Conservation (phyloP, 2,329 filamentous ascomycete species). For the Orbilia ellipsospora region DNA sequence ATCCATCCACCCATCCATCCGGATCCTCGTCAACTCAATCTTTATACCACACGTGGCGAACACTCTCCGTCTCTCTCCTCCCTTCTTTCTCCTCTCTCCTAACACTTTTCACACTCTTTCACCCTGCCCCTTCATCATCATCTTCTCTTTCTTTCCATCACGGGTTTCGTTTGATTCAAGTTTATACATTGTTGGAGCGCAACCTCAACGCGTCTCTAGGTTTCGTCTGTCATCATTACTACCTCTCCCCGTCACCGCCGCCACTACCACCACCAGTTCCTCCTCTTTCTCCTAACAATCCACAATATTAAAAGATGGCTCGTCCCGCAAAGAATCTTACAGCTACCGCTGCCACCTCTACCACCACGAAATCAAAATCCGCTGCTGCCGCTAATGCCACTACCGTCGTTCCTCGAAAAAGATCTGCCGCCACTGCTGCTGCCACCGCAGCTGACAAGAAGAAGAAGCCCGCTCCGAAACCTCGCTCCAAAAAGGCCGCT, state of each 20-base stretch:
- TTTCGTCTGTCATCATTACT: constrained; percentile 16
- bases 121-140: not conserved
- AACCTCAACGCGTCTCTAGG: constrained; percentile 1
- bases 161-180: no score
- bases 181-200: no score
- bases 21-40: not conserved
- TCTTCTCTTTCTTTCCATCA: no score
- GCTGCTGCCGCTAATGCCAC: constrained; percentile 34
- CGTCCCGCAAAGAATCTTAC: constrained; percentile 47
- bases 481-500: constrained; percentile 53
- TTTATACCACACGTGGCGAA: not conserved
- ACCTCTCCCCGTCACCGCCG: constrained; percentile 25
- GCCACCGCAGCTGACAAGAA: constrained; percentile 57
- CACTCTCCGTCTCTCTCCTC: not conserved
- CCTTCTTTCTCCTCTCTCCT: constrained; percentile 12
- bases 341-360: constrained; percentile 42
- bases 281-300: constrained; percentile 4
- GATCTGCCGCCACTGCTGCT: constrained; percentile 54
- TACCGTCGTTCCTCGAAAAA: constrained; percentile 51
- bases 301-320: constrained; percentile 15
- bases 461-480: constrained; percentile 57
- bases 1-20: no score
- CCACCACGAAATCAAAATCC: constrained; percentile 56
- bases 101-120: constrained; percentile 14
- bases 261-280: constrained; percentile 11